These are phyloP conservation scores for Aspergillus quadricinctus DNA, from an alignment of 2,329 filamentous ascomycete species.

Conservation along the genomic window DNA sequence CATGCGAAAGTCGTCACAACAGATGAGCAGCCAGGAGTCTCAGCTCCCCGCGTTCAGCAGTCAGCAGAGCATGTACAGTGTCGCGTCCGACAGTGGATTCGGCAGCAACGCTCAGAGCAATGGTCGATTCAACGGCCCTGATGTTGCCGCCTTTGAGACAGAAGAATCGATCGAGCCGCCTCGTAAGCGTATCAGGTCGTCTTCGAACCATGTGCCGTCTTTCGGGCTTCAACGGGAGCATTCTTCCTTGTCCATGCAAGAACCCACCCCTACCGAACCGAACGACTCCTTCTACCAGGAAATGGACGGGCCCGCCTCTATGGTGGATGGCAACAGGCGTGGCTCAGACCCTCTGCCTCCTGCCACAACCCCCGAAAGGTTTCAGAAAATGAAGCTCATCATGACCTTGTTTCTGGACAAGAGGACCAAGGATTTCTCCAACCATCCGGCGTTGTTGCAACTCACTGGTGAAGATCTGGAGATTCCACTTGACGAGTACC, in stretches of 20 bases:
- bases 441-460: conserved; percentile 71
- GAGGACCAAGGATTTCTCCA: conserved; percentile 63
- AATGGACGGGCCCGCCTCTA: conserved; percentile 26
- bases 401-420: conserved; percentile 80
- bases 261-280: conserved; percentile 43
- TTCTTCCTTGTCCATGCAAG: conserved; percentile 35
- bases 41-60: conserved; percentile 64
- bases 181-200: conserved; percentile 65
- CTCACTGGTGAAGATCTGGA: conserved; percentile 80
- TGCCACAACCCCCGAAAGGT: conserved; percentile 59
- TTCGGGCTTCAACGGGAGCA: conserved; percentile 32
- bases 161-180: conserved; percentile 69
- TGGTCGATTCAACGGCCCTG: conserved; percentile 25
- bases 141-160: conserved; percentile 46
- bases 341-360: conserved; percentile 45
- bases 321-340: conserved; percentile 28
- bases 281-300: conserved; percentile 46
- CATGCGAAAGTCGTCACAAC: conserved; percentile 66
- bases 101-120: conserved; percentile 60
- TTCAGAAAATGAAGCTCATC: conserved; percentile 75
- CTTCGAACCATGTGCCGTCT: conserved; percentile 47
- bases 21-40: conserved; percentile 57
- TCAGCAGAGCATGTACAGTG: conserved; percentile 70
- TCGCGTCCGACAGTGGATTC: conserved; percentile 71
- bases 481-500: conserved; percentile 83